phyloP scores from a whole-genome alignment of 2,329 filamentous ascomycete genomes.

The Aplosporella prunicola region DNA sequence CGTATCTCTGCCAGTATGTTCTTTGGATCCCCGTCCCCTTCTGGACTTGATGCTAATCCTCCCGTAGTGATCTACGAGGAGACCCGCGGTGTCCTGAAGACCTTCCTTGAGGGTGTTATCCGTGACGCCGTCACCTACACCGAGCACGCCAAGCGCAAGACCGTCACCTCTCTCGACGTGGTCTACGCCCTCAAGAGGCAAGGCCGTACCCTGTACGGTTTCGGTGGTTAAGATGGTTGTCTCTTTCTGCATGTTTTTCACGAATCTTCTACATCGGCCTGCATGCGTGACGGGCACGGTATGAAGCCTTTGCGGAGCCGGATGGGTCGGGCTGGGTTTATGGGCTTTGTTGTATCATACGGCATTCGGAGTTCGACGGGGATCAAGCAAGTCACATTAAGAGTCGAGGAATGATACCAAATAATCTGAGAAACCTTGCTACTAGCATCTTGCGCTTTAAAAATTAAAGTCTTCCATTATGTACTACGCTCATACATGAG shows the following conservation, averaged over 20 bases:
- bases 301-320: conserved; percentile 8
- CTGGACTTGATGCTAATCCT: conserved; percentile 18
- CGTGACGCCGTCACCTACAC: conserved; percentile 71
- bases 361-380: conserved; percentile 10
- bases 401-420: conserved; percentile 10
- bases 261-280: conserved; percentile 11
- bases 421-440: conserved; percentile 9
- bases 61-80: conserved; percentile 64
- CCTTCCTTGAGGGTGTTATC: conserved; percentile 68
- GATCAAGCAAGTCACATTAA: conserved; percentile 10
- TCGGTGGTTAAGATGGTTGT: conserved; percentile 61
- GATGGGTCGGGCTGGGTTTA: conserved; percentile 10
- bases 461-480: no score
- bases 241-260: conserved; percentile 10
- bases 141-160: conserved; percentile 75
- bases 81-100: conserved; percentile 68
- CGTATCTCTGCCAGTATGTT: conserved; percentile 42
- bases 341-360: conserved; percentile 12
- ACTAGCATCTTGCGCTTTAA: no score
- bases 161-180: conserved; percentile 58
- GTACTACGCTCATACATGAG: no score
- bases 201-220: conserved; percentile 70
- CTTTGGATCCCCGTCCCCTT: not conserved
- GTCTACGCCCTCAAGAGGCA: conserved; percentile 57
- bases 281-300: conserved; percentile 3